Percentiles rank a stretch among this genome's conserved stretches.
Evolutionary conservation across 495 filamentous ascomycete species (phyloP).

Genomic region (Acidomyces sp.): DNA sequence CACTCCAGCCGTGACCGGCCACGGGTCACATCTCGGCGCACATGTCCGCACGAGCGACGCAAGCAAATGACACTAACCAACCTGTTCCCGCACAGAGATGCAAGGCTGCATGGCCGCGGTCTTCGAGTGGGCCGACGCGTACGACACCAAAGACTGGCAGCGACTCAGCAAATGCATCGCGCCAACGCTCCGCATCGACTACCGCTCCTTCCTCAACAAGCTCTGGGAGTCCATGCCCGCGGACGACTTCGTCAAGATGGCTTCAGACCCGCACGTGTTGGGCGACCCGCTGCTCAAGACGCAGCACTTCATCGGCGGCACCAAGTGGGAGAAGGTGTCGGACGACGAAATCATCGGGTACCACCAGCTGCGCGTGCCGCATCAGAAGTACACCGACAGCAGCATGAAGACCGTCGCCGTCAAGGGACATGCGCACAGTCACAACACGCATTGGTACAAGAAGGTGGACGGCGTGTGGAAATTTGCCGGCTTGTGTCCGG

Average conservation of each 20-base stretch:
- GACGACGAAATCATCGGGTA: conserved; percentile 57
- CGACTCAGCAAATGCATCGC: conserved; percentile 59
- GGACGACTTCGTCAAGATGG: conserved; percentile 58
- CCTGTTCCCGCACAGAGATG: conserved; percentile 19
- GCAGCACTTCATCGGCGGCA: conserved; percentile 64
- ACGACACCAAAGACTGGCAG: conserved; percentile 70
- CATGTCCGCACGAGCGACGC: neutral
- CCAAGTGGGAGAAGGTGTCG: conserved; percentile 55
- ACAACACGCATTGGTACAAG: conserved; percentile 58
- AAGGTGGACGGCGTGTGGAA: conserved; percentile 72
- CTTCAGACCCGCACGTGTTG: conserved; percentile 51
- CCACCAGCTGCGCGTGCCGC: conserved; percentile 67
- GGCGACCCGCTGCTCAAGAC: conserved; percentile 59
- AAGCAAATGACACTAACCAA: neutral
- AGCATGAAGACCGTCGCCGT: conserved; percentile 37
- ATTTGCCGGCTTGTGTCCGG: conserved; percentile 60
- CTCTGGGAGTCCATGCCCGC: conserved; percentile 60
- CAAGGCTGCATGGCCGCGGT: conserved; percentile 33
- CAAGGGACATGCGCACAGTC: conserved; percentile 59
- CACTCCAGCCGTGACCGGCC: neutral
- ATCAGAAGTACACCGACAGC: conserved; percentile 49
- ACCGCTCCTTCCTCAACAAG: conserved; percentile 59
- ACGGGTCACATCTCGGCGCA: neutral
- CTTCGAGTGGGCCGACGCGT: conserved; percentile 75
- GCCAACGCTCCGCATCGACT: conserved; percentile 58